Percentiles rank a stretch among this genome's conserved stretches.
phyloP scores from a whole-genome alignment of 192 early-diverging fungal species.

The Dissophora ornata region DNA sequence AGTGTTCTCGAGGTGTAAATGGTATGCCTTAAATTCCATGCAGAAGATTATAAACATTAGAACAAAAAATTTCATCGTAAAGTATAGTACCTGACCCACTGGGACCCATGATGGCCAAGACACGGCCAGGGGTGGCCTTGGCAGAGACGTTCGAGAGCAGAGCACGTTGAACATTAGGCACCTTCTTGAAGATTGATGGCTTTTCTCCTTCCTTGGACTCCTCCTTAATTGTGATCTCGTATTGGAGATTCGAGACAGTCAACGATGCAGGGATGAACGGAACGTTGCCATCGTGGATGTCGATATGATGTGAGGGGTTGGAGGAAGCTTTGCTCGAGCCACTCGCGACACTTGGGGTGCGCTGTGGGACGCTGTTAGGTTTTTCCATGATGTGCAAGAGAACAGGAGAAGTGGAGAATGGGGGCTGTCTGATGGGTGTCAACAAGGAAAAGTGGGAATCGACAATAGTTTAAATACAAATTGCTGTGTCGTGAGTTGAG shows the following conservation, averaged over 20 bases:
- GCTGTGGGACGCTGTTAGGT: constrained; percentile 15
- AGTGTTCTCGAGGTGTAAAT: neutral
- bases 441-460: constrained; percentile 2
- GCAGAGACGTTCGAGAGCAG: constrained; percentile 33
- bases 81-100: constrained; percentile 58
- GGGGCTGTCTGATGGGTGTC: neutral
- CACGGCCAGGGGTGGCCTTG: constrained; percentile 60
- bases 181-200: constrained; percentile 36
- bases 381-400: constrained; percentile 23
- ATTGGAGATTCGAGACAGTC: constrained; percentile 32
- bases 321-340: constrained; percentile 9
- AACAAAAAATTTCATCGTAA: too few relatives aligned
- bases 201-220: constrained; percentile 33
- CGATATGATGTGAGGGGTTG: neutral
- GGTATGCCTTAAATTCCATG: too few relatives aligned
- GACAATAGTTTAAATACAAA: neutral
- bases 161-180: constrained; percentile 29
- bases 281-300: constrained; percentile 9
- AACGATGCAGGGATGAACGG: constrained; percentile 48
- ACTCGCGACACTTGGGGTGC: constrained; percentile 1
- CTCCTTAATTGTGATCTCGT: constrained; percentile 44
- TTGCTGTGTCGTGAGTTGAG: too few relatives aligned
- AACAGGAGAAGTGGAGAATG: neutral
- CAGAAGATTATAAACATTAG: too few relatives aligned
- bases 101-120: constrained; percentile 74